Base-by-base conservation (phyloP, 2,329 filamentous ascomycete species). In the Samsoniella hepiali region DNA sequence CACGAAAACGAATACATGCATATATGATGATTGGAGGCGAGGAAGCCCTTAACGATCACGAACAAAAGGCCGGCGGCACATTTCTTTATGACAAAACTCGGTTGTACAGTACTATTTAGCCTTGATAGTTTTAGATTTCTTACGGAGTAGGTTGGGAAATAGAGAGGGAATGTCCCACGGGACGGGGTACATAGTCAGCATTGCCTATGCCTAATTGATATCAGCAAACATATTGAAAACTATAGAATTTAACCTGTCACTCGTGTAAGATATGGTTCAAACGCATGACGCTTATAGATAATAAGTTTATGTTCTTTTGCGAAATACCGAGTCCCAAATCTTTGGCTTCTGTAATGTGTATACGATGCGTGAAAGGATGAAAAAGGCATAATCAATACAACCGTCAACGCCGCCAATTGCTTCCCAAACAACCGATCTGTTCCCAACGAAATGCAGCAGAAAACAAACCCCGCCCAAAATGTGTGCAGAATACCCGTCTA, bases 401-500 rank as follows among this genome's bases (percentile, higher is more conserved):
- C 58, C 58, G 32, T 27, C 29, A 60, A 60, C 58, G 58, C 58
- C 58, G 47, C 27, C 27, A 22, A 32, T 60, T 44, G 40, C 40
- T 17, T 27, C 60, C 60, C 60, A 62, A 32, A 60, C 38, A 54
- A 29, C 36, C 42, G 47, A 10, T 15, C 45, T 15, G 8, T 22
- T 42, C 57, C 57, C 45, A 13, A 32, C 15, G 34, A 42, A 29
- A 51, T 42, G 34, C 22, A 31, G 32, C 45, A 40, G 22, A n/a
- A 32, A 50, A 47, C n/a, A 51, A 7, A 44, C 13, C 3, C 13
- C 32, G 2, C 34, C 10, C 27, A 32, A 11, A 32, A 17, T 13
- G 29, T 10, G 4, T 29, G n/a, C 29, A 22, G 31, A 22, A 27
- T 10, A 1, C 5, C 22, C 5, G 29, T 45, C 75, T 74, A 88